These are phyloP conservation scores for Starmerella potacharoeniae DNA, from an alignment of 805 yeast genomes.

Conservation along the genomic window DNA sequence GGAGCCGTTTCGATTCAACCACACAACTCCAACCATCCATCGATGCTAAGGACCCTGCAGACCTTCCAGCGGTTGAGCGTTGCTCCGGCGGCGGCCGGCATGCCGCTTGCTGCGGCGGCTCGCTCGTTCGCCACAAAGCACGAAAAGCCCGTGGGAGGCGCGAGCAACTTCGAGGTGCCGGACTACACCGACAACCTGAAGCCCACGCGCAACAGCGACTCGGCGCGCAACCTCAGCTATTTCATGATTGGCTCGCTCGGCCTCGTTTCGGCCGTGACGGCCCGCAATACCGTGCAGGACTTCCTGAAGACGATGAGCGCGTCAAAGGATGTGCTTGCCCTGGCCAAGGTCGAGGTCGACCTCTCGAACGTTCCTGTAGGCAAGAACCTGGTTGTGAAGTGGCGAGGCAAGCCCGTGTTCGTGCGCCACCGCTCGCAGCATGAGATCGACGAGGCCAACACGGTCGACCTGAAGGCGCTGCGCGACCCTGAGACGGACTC, in stretches of 20 bases:
- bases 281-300: slow-evolving; percentile 86
- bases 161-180: slow-evolving; percentile 77
- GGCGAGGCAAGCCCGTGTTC: slow-evolving; percentile 99
- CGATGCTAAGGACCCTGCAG: slow-evolving; percentile 18
- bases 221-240: slow-evolving; percentile 78
- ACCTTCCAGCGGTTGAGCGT: slow-evolving; percentile 13
- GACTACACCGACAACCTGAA: slow-evolving; percentile 74
- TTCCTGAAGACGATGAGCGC: slow-evolving; percentile 92
- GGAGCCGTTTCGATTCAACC: neutral
- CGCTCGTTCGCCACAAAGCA: slow-evolving; percentile 17
- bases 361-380: slow-evolving; percentile 90
- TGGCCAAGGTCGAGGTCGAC: slow-evolving; percentile 98
- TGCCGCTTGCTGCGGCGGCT: slow-evolving; percentile 4
- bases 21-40: neutral
- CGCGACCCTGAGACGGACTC: slow-evolving; percentile 92
- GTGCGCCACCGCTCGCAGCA: slow-evolving; percentile 94
- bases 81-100: slow-evolving; percentile 4
- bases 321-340: slow-evolving; percentile 95
- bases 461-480: slow-evolving; percentile 59
- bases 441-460: slow-evolving; percentile 91
- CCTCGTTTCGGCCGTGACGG: slow-evolving; percentile 81
- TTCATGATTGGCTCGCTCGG: slow-evolving; percentile 97
- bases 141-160: slow-evolving; percentile 25
- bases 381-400: slow-evolving; percentile 93
- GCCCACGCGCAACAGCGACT: slow-evolving; percentile 57